phyloP scores from a whole-genome alignment of 108 stramenopile genomes.

The Nannochloropsis oceanica region DNA sequence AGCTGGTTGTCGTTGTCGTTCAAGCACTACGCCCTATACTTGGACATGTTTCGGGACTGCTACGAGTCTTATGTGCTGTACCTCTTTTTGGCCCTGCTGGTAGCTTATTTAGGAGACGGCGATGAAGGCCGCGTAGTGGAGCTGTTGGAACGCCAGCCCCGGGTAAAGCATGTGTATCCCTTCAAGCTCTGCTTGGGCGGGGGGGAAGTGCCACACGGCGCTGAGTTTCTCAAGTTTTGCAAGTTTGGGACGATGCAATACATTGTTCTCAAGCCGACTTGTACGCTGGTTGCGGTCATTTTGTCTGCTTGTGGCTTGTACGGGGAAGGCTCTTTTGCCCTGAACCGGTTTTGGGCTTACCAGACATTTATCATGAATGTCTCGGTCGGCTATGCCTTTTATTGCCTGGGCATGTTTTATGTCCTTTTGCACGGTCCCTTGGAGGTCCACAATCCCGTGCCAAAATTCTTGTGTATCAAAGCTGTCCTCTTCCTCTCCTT shows the following conservation, averaged over 20 bases:
- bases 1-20: conserved; percentile 31
- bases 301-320: conserved; percentile 20
- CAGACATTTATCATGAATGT: conserved; percentile 19
- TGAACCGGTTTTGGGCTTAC: conserved; percentile 20
- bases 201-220: conserved; percentile 18
- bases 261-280: conserved; percentile 30
- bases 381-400: conserved; percentile 34
- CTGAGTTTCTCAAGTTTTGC: conserved; percentile 19
- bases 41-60: conserved; percentile 37
- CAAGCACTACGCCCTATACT: conserved; percentile 6
- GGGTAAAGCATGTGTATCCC: conserved; percentile 18
- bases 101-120: conserved; percentile 34
- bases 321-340: conserved; percentile 25
- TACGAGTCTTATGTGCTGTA: conserved; percentile 43
- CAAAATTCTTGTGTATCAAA: conserved; percentile 47
- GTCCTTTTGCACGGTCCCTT: conserved; percentile 26
- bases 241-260: conserved; percentile 41
- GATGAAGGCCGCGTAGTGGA: conserved; percentile 30
- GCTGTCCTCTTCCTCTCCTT: conserved; percentile 38
- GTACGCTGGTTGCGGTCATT: conserved; percentile 14
- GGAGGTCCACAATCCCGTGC: conserved; percentile 31
- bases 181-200: conserved; percentile 29
- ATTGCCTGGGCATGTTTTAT: conserved; percentile 35
- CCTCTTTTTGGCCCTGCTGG: conserved; percentile 37
- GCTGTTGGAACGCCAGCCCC: conserved; percentile 18